A percentile compares a stretch with the other conserved stretches of the same genome.
phyloP scores from a whole-genome alignment of 345 rosid genomes.

The Linum usitatissimum region DNA sequence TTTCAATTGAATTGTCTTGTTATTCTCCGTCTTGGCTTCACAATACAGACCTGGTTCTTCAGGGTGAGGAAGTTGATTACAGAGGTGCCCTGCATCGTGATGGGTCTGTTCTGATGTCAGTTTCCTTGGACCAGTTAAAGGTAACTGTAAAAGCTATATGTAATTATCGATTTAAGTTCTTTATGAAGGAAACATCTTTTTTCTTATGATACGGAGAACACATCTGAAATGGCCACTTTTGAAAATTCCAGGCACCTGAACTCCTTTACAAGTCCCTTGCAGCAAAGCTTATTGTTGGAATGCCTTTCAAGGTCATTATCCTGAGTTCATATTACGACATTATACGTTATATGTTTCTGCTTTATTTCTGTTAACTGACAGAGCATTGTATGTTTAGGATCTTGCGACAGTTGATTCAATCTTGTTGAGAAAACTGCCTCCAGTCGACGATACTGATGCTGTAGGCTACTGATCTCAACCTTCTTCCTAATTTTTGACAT shows the following conservation, averaged over 20 bases:
- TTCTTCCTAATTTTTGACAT: neutral
- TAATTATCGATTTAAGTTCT: neutral
- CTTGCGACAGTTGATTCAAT: conserved; percentile 91
- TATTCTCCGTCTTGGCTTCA: conserved; percentile 2
- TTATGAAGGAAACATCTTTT: neutral
- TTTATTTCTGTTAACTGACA: conserved; percentile 13
- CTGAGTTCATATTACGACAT: conserved; percentile 6
- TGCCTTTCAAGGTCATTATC: conserved; percentile 84
- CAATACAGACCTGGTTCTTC: conserved; percentile 10
- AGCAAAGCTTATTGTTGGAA: conserved; percentile 77
- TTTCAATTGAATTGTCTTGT: neutral
- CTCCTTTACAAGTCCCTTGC: conserved; percentile 86
- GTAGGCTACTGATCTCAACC: conserved; percentile 32
- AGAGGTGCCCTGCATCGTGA: conserved; percentile 94
- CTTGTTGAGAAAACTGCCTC: conserved; percentile 77
- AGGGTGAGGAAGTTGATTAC: conserved; percentile 95
- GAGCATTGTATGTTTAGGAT: conserved; percentile 40
- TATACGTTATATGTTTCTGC: conserved; percentile 1
- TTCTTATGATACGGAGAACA: neutral
- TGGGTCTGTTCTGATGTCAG: conserved; percentile 88
- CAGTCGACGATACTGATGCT: conserved; percentile 66
- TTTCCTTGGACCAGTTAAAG: conserved; percentile 75
- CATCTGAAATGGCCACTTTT: neutral
- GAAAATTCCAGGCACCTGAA: conserved; percentile 53
- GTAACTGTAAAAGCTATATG: conserved; percentile 19